Conservation (phyloP, 257 asterid genomes). For the Capsicum chinense region DNA sequence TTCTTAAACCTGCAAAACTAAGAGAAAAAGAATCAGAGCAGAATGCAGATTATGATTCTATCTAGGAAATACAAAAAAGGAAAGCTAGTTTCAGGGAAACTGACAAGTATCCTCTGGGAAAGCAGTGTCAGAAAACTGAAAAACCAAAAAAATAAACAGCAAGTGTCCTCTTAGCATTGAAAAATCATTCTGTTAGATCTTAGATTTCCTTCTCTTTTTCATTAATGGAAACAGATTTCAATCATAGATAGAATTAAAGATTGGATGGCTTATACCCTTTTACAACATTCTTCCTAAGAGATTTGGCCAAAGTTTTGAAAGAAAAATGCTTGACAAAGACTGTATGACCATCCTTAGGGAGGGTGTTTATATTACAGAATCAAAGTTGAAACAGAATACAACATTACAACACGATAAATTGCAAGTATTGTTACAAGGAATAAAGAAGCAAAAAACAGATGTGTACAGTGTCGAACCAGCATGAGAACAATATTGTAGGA, state of each 20-base stretch:
- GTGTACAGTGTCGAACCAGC: background rate
- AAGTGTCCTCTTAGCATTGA: background rate
- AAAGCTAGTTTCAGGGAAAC: background rate
- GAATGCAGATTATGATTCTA: background rate
- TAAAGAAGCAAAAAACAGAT: background rate
- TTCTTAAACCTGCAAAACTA: slow-evolving; percentile 44
- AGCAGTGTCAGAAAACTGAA: background rate
- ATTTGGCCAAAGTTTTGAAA: background rate
- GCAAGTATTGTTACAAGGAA: slow-evolving; percentile 11
- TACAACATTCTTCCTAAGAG: background rate
- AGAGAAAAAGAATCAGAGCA: slow-evolving; percentile 13
- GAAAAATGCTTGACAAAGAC: background rate
- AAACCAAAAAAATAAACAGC: background rate
- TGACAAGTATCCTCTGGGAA: background rate
- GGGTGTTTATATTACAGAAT: background rate
- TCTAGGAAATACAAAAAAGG: background rate
- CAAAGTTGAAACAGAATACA: background rate
- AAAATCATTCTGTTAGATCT: background rate
- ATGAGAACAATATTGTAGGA: slow-evolving; percentile 13
- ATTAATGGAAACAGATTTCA: background rate
- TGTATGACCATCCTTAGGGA: background rate
- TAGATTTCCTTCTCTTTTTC: background rate
- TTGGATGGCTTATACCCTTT: background rate
- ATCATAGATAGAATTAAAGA: background rate
- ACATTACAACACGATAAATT: background rate